Conservation (phyloP, 148 eudicot species). For the Oxyria digyna region DNA sequence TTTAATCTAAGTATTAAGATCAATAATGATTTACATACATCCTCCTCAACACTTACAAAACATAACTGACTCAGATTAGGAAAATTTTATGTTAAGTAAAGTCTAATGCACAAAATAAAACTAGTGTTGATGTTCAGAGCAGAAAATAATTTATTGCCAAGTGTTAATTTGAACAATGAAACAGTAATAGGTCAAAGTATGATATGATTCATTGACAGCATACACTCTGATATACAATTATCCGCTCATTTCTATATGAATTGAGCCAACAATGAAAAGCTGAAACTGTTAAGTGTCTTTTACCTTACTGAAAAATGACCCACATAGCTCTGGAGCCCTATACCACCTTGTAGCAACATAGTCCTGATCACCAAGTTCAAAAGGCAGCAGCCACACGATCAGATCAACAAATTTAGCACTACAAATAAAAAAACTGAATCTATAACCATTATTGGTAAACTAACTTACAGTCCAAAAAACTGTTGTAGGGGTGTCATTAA, state of each 20-base stretch:
- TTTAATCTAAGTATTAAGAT: neutral
- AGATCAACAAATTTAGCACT: neutral
- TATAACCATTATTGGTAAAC: neutral
- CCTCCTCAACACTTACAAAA: neutral
- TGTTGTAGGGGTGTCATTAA: constrained; percentile 9
- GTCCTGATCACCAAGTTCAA: constrained; percentile 34
- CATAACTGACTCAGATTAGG: neutral
- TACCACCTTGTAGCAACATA: constrained; percentile 98
- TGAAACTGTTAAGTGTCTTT: neutral
- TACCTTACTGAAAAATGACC: constrained; percentile 69
- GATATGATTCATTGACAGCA: neutral
- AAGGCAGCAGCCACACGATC: neutral
- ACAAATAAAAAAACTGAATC: neutral
- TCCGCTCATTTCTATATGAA: neutral
- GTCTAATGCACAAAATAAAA: neutral
- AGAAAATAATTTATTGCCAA: neutral
- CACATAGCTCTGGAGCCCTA: constrained; percentile 95
- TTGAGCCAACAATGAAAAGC: neutral
- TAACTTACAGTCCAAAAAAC: constrained; percentile 10
- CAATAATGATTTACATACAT: neutral
- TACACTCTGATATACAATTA: neutral
- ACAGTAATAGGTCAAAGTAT: neutral
- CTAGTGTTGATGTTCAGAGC: neutral
- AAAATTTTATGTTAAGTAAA: neutral
- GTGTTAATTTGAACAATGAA: neutral